A percentile compares a stretch with the other conserved stretches of the same genome.
phyloP scores from a whole-genome alignment of 148 eudicot genomes.

The Nepenthes gracilis region DNA sequence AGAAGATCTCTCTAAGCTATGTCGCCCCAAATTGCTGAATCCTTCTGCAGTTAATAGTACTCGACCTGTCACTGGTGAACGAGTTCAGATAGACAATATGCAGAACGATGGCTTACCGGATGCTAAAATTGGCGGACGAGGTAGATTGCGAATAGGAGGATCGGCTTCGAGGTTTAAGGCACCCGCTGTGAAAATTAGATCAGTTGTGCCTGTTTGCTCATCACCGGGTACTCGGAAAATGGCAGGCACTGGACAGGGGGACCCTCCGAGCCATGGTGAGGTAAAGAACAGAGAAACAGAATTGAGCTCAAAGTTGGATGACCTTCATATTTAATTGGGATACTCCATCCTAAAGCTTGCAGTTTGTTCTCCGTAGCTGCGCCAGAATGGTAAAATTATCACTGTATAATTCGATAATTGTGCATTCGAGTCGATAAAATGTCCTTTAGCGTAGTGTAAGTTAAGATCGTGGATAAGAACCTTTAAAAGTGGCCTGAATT shows the following conservation, averaged over 20 bases:
- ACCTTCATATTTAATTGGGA: constrained; percentile 21
- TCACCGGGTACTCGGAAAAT: constrained; percentile 29
- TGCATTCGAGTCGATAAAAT: too few species aligned
- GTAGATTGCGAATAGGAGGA: constrained; percentile 17
- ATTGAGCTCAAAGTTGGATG: constrained; percentile 18
- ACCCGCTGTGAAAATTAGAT: constrained; percentile 47
- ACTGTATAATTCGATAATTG: too few species aligned
- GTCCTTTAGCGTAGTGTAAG: too few species aligned
- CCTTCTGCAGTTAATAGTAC: constrained; percentile 8
- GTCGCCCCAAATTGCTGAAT: not conserved
- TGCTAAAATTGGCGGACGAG: constrained; percentile 5
- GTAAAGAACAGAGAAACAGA: not conserved
- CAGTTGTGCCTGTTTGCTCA: constrained; percentile 47
- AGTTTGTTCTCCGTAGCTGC: not conserved
- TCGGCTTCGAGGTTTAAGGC: constrained; percentile 26
- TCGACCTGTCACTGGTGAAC: constrained; percentile 8
- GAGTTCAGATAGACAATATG: constrained; percentile 9
- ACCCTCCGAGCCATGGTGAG: constrained; percentile 6
- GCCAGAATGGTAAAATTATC: too few species aligned
- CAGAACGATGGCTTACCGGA: constrained; percentile 6
- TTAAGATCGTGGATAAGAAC: too few species aligned
- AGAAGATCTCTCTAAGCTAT: constrained; percentile 12
- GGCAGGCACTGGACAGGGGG: constrained; percentile 12
- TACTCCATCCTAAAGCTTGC: not conserved
- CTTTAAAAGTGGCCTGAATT: too few species aligned